Base-by-base conservation (phyloP, 2,329 filamentous ascomycete species). In the Pestalotiopsis sp. region DNA sequence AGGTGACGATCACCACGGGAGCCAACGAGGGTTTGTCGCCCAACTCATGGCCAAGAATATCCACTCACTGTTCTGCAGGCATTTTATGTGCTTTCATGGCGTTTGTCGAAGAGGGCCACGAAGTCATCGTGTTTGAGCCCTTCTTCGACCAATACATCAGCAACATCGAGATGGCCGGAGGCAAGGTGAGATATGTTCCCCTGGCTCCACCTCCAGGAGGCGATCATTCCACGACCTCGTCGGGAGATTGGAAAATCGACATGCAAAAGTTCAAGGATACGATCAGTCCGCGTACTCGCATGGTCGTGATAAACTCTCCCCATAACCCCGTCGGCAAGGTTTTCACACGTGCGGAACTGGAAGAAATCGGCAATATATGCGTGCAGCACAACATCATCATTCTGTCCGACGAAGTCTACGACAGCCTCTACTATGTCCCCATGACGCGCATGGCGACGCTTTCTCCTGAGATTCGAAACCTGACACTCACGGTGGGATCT, bases 101-200 rank as follows among this genome's bases (percentile, higher is more conserved):
- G 9, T 61, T 61, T 38, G 31, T 61, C 12, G 25, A 36, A 4
- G 31, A 36, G 2, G 58, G 58, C 4, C 17, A 61, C 25, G 58
- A 61, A n/a, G 58, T 61, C 31, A 61, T 61, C 13, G 58, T 61
- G 11, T 36, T 61, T 7, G 58, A 61, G 31, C 58, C 58, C 6
- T 61, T 61, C 58, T 61, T 61, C n/a, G 58, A 36, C 58, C 58
- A 61, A 25, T 61, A 61, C 31, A 61, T 61, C 9, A 61, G 23
- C 27, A 61, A 61, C 31, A 31, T 61, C 27, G 58, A 61, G n/a
- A 61, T 61, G 58, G 58, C 58, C 1, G 58, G 58, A n/a, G 58
- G 58, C 58, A 38, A 20, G 11, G 20, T 61, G 17, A n/a, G 9
- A n/a, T 61, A 61, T 38, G 27, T 61, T 27, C 58, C 58, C 5